These are phyloP conservation scores for Apiospora saccharicola DNA, from an alignment of 2,329 filamentous ascomycete genomes.

Conservation along the genomic window DNA sequence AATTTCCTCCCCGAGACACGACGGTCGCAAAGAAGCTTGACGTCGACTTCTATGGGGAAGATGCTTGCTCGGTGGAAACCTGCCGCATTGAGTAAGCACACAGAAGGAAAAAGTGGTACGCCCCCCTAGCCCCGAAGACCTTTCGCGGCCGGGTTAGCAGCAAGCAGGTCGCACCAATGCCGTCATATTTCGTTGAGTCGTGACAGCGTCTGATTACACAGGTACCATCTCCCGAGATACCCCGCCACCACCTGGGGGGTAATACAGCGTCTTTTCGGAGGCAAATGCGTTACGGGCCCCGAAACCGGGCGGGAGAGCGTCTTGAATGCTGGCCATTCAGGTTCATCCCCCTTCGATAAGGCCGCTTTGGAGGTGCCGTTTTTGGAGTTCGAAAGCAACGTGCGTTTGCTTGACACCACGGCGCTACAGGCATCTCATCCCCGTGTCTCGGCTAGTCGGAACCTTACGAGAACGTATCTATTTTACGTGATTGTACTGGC, in stretches of 20 bases:
- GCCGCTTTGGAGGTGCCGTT: neutral
- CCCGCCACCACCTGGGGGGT: constrained; percentile 1
- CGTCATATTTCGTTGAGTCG: neutral
- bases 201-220: neutral
- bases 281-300: neutral
- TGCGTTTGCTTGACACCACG: neutral
- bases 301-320: constrained; percentile 3
- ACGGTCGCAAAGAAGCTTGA: constrained; percentile 19
- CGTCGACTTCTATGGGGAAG: neutral
- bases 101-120: constrained; percentile 3
- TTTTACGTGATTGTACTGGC: neutral
- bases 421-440: neutral
- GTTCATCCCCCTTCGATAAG: neutral
- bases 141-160: neutral
- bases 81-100: neutral
- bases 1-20: neutral
- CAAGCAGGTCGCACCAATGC: neutral
- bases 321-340: neutral
- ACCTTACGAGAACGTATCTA: neutral
- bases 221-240: neutral
- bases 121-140: neutral
- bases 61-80: constrained; percentile 19
- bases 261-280: neutral
- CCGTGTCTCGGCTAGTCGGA: constrained; percentile 14
- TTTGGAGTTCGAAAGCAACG: neutral